Conservation (phyloP, 345 rosid species). For the Carallia brachiata region DNA sequence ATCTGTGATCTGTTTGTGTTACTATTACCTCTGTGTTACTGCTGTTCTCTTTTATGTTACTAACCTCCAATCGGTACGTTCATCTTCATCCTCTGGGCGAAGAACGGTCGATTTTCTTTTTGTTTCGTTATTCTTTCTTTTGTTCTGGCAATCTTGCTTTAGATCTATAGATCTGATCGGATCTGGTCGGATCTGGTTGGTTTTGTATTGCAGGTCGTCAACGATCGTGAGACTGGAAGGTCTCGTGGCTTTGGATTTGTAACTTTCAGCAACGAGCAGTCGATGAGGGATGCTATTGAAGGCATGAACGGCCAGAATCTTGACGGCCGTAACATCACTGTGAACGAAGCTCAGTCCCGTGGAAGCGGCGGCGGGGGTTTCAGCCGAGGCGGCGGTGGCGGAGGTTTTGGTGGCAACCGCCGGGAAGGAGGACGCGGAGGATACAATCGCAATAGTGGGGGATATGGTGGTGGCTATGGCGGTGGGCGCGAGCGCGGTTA, state of each 20-base stretch:
- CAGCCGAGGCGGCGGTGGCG: constrained; percentile 31
- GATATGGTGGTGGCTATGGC: constrained; percentile 4
- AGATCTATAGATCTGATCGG: neutral
- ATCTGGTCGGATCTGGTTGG: neutral
- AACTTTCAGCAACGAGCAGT: constrained; percentile 67
- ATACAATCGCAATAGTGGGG: constrained; percentile 11
- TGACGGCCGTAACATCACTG: constrained; percentile 81
- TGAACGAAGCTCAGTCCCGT: constrained; percentile 83
- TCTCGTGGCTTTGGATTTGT: constrained; percentile 86
- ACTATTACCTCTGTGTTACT: constrained; percentile 61
- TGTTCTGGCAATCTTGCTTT: neutral
- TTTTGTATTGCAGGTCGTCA: constrained; percentile 46
- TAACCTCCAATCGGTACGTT: constrained; percentile 77
- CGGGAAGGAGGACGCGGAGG: constrained; percentile 43
- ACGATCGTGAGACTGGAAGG: constrained; percentile 85
- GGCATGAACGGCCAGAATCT: constrained; percentile 87
- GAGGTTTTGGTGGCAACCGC: constrained; percentile 27
- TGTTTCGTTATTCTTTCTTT: neutral
- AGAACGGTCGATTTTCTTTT: constrained; percentile 60
- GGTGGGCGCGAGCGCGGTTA: constrained; percentile 40
- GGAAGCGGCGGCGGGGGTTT: constrained; percentile 55
- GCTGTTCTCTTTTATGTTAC: constrained; percentile 53
- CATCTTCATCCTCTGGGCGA: constrained; percentile 76
- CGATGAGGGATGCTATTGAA: constrained; percentile 83
- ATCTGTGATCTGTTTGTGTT: constrained; percentile 32